Evolutionary conservation across 352 stramenopile genomes (phyloP), one percentile per base, ranked within the genome.

Genomic region (Globisporangium cederbergense): DNA sequence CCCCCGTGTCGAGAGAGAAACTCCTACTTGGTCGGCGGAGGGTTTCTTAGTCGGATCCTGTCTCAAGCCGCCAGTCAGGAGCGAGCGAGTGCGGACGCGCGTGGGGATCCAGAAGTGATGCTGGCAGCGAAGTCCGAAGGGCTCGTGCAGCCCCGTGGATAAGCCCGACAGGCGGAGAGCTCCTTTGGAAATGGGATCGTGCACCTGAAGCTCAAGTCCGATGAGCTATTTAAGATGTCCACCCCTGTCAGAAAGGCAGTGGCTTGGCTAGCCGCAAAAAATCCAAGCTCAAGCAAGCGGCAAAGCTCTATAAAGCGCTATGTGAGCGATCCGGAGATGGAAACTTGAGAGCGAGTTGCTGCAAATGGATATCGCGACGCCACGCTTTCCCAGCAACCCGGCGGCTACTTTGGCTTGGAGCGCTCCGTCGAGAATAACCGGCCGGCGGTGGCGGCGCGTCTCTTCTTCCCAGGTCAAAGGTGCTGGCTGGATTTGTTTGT

Each of bases 291-390:
- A n/a, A 49, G 43, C n/a, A 1, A 52, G n/a, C 11, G 6, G 46
- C 46, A 52, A 52, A 43, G 51, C 51, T 58, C 52, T 28, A 58
- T 58, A 58, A 58, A 52, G 8, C 25, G 25, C 25, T 28, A 1
- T 28, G 46, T 20, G 46, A 28, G 46, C 46, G 46, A 52, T 52
- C n/a, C 46, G n/a, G 46, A 52, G 36, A 11, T 42, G 11, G 9
- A 42, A 16, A 47, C 14, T 16, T 8, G 14, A 47, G 46, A 11
- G 18, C 46, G 20, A 52, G 46, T 18, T n/a, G 43, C 43, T 22
- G 16, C 18, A 49, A 28, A 30, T 52, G 46, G 10, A 32, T 8
- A 14, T n/a, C 8, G 30, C 46, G 46, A 32, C 46, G 3, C 46
- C 46, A 52, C 46, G 46, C 46, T 28, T 30, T 52, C 46, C 46